phyloP scores from a whole-genome alignment of 2,329 filamentous ascomycete genomes.

The Botryotinia convoluta region DNA sequence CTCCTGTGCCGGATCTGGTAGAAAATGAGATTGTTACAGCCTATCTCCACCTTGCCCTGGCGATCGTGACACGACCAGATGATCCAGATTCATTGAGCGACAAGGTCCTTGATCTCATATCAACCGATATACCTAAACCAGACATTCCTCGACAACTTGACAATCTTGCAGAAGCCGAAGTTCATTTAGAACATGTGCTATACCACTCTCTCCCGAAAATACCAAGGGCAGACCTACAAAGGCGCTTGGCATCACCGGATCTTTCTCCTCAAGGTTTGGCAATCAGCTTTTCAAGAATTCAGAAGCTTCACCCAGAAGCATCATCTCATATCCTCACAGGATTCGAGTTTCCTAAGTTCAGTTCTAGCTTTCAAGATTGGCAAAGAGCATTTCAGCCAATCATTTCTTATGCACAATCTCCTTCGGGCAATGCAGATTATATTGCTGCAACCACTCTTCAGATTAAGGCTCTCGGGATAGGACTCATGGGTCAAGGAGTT shows the following conservation, averaged over 20 bases:
- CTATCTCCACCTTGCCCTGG: conserved; percentile 29
- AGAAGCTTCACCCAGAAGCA: conserved; percentile 16
- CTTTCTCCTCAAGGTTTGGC: conserved; percentile 20
- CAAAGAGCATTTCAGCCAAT: conserved; percentile 26
- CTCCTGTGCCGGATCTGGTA: conserved; percentile 20
- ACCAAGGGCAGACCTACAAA: conserved; percentile 17
- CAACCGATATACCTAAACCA: conserved; percentile 4
- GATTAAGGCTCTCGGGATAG: conserved; percentile 21
- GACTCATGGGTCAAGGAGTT: conserved; percentile 23
- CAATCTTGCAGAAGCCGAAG: conserved; percentile 16
- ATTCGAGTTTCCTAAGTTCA: conserved; percentile 20
- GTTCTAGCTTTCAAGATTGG: conserved; percentile 24
- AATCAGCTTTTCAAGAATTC: conserved; percentile 18
- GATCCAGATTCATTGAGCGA: conserved; percentile 11
- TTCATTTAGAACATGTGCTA: conserved; percentile 15
- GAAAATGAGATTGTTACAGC: conserved; percentile 28
- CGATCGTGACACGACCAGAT: conserved; percentile 18
- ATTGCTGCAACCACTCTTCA: conserved; percentile 27
- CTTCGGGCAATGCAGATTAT: conserved; percentile 18
- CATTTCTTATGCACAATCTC: conserved; percentile 15
- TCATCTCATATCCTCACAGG: conserved; percentile 17
- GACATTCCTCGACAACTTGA: conserved; percentile 4
- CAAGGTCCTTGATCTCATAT: conserved; percentile 24
- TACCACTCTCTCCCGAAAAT: conserved; percentile 18
- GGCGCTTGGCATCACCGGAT: conserved; percentile 17